Evolutionary conservation across 1,284 basidiomycete species (phyloP), one percentile per base, ranked within the genome.

Genomic region (Kalmanozyma brasiliensis): DNA sequence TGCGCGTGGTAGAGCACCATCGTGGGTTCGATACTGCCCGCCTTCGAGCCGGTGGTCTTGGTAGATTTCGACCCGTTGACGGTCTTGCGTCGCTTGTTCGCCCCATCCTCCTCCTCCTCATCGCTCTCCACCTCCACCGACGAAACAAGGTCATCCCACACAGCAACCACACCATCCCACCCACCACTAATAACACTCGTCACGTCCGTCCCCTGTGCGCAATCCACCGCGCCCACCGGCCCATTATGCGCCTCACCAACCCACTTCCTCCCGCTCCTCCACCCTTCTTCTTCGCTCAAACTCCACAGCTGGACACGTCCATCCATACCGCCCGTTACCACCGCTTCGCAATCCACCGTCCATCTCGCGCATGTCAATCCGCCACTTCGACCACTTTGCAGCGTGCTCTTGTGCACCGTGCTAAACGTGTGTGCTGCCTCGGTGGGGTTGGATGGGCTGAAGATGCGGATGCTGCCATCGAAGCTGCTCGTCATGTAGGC

Each of bases 291-390:
- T 30, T 57, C 36, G n/a, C 17, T 13, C 3, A 67, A 40, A 19
- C 33, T 72, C 70, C 69, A 77, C 23, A 83, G 62, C 16, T 81
- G 74, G 6, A 82, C 77, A 9, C 90, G 89, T 35, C 92, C 87
- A 81, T 97, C 94, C 42, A 94, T 93, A 1, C 91, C 88, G 33
- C 88, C 93, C 0, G 90, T 92, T 32, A 94, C 83, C 35, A 90
- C 58, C 11, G 22, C 29, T 1, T 55, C 44, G 24, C 38, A 71
- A 60, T 16, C 73, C 6, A 51, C 38, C 0, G 93, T 83, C 75
- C 90, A 85, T 43, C 86, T 87, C 34, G 91, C 83, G 4, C 89
- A 91, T 0, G 91, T 91, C 36, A 93, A 87, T 1, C 92, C 80
- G 3, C 82, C 82, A 51, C 80, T 80, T 32, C 35, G 48, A 10